These are phyloP conservation scores for Sporisorium iseilematis-ciliati DNA, from an alignment of 1,284 basidiomycete species.

Conservation along the genomic window DNA sequence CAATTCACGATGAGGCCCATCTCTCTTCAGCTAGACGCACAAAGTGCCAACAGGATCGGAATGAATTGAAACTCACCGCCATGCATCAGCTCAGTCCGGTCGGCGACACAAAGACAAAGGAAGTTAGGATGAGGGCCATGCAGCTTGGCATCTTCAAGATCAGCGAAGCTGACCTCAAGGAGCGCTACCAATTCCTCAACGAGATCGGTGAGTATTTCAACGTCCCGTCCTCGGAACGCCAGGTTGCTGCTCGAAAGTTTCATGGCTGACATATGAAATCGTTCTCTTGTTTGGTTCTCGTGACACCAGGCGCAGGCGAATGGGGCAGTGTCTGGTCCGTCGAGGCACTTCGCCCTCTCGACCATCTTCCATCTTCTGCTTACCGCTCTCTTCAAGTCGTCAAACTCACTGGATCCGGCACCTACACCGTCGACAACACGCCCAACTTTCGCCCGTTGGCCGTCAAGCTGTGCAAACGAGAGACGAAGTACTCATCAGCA, in stretches of 20 bases:
- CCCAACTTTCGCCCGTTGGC: constrained; percentile 42
- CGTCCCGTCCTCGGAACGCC: neutral
- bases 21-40: neutral
- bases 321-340: constrained; percentile 53
- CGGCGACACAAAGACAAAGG: constrained; percentile 5
- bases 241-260: neutral
- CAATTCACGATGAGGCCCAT: neutral
- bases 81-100: constrained; percentile 4
- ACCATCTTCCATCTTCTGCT: constrained; percentile 37
- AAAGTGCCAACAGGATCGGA: neutral
- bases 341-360: constrained; percentile 35
- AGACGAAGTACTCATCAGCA: constrained; percentile 42
- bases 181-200: constrained; percentile 47
- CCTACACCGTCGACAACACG: constrained; percentile 35
- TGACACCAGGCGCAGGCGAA: constrained; percentile 35
- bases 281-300: neutral
- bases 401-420: constrained; percentile 34
- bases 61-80: neutral
- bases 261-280: neutral
- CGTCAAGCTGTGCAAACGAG: constrained; percentile 55
- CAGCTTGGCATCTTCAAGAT: constrained; percentile 53
- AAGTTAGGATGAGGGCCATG: constrained; percentile 39
- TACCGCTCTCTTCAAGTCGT: constrained; percentile 35
- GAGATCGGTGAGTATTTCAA: constrained; percentile 44
- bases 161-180: constrained; percentile 43